Evolutionary conservation across 2,329 filamentous ascomycete species (phyloP).

Genomic region (Phialophora expanda): DNA sequence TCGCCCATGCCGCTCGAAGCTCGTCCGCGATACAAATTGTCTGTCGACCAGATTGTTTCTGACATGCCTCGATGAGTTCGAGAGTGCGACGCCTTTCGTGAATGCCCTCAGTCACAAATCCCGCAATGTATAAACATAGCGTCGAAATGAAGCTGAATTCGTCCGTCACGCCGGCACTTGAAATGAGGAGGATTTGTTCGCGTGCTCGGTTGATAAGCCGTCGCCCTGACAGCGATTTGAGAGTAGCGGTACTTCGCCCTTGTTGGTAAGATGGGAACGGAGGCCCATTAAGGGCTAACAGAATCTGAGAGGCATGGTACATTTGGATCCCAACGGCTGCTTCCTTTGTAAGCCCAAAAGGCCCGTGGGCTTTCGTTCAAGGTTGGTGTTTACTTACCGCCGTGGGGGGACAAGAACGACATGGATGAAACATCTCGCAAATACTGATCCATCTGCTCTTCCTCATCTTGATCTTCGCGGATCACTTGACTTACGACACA

Average conservation of each 20-base stretch:
- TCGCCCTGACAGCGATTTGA: slow-evolving; percentile 12
- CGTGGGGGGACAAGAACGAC: neutral
- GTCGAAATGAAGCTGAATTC: slow-evolving; percentile 14
- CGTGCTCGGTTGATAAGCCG: slow-evolving; percentile 16
- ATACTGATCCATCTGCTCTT: neutral
- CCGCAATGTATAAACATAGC: slow-evolving; percentile 18
- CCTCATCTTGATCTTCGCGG: neutral
- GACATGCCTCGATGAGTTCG: slow-evolving; percentile 11
- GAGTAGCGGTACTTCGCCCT: neutral
- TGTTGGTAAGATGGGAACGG: neutral
- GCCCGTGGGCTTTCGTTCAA: neutral
- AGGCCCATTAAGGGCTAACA: neutral
- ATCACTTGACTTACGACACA: neutral
- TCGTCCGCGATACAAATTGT: slow-evolving; percentile 17
- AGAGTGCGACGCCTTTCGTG: slow-evolving; percentile 16
- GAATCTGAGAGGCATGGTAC: neutral
- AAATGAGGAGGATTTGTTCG: slow-evolving; percentile 17
- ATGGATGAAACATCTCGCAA: neutral
- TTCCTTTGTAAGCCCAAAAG: neutral
- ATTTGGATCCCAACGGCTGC: neutral
- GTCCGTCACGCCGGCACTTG: slow-evolving; percentile 5
- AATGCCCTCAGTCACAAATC: slow-evolving; percentile 15
- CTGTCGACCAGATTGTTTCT: slow-evolving; percentile 17
- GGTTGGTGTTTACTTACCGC: neutral
- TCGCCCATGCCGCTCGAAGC: slow-evolving; percentile 11